Base-by-base conservation (phyloP, 2,329 filamentous ascomycete species). In the Didymella exigua region DNA sequence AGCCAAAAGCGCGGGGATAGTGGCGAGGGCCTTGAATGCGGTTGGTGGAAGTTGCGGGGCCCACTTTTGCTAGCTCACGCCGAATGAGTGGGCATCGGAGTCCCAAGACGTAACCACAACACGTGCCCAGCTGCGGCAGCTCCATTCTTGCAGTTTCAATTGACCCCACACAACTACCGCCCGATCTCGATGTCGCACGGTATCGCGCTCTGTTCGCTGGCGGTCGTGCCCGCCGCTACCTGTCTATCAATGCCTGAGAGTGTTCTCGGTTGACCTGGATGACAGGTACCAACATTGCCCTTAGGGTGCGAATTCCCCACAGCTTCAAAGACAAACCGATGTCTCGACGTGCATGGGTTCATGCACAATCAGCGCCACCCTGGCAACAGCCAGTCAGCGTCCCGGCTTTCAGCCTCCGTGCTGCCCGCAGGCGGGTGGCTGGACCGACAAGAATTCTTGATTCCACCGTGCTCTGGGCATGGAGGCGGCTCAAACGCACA, bases 41-140 rank as follows among this genome's bases (percentile, higher is more conserved):
- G 40, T 51, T 51, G 49, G 41, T 44, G 49, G 49, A 45, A 52
- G 33, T n/a, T n/a, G n/a, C n/a, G n/a, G n/a, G n/a, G n/a, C 23
- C 38, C 30, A 24, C 26, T n/a, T 23, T 8, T 30, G 23, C 33
- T 34, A 36, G 47, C 37, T 34, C 29, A 18, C 9, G 18, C 27
- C 34, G 24, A 21, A 41, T 19, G 19, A 46, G 34, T 49, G 37
- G 38, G 38, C 30, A 21, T 9, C 27, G 3, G 23, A 29, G 16
- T 10, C 7, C 24, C 33, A 21, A 21, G 5, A 21, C 33, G 34
- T 16, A 27, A 27, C 19, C 5, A 21, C 8, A 33, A 37, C 44
- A 42, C 46, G 36, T 49, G 45, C 45, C 24, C 24, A 26, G 24
- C 24, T 18, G 4, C 6, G 31, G 14, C 30, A 43, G 29, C 47